Conservation (phyloP, 345 rosid genomes). For the Boechera stricta region DNA sequence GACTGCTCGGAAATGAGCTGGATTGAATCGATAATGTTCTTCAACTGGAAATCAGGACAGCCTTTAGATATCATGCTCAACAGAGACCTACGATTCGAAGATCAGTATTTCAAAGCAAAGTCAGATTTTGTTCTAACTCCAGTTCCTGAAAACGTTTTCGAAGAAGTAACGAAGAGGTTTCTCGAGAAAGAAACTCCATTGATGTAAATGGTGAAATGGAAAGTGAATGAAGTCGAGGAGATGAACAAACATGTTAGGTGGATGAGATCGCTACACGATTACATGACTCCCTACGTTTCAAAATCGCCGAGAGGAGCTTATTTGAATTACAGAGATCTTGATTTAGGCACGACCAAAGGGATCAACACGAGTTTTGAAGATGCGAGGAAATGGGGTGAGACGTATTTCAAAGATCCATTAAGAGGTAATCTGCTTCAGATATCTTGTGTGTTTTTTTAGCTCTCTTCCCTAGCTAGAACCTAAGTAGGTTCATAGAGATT, state of each 20-base stretch:
- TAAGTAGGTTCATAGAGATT: slow-evolving; percentile 24
- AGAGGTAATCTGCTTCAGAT: slow-evolving; percentile 53
- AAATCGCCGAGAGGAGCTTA: slow-evolving; percentile 61
- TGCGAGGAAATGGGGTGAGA: slow-evolving; percentile 45
- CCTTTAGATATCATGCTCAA: slow-evolving; percentile 46
- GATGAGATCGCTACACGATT: slow-evolving; percentile 51
- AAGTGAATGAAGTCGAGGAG: slow-evolving; percentile 41
- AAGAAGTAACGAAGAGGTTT: slow-evolving; percentile 47
- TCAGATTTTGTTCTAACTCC: slow-evolving; percentile 67
- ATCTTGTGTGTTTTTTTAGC: neutral
- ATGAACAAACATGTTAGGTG: slow-evolving; percentile 45
- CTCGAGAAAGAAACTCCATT: slow-evolving; percentile 39
- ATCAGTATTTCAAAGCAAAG: slow-evolving; percentile 57
- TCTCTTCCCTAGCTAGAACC: neutral
- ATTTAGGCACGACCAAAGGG: slow-evolving; percentile 30
- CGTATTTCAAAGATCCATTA: slow-evolving; percentile 21
- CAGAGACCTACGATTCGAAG: slow-evolving; percentile 30
- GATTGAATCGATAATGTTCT: slow-evolving; percentile 52
- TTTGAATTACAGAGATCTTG: slow-evolving; percentile 67
- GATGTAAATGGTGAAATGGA: slow-evolving; percentile 49
- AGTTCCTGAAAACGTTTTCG: slow-evolving; percentile 45
- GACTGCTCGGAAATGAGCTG: slow-evolving; percentile 58
- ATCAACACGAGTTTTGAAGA: slow-evolving; percentile 37
- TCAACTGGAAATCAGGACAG: slow-evolving; percentile 49
- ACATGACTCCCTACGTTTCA: slow-evolving; percentile 62